phyloP scores from a whole-genome alignment of 805 yeast species.

The Saccharomycopsis guyanensis region DNA sequence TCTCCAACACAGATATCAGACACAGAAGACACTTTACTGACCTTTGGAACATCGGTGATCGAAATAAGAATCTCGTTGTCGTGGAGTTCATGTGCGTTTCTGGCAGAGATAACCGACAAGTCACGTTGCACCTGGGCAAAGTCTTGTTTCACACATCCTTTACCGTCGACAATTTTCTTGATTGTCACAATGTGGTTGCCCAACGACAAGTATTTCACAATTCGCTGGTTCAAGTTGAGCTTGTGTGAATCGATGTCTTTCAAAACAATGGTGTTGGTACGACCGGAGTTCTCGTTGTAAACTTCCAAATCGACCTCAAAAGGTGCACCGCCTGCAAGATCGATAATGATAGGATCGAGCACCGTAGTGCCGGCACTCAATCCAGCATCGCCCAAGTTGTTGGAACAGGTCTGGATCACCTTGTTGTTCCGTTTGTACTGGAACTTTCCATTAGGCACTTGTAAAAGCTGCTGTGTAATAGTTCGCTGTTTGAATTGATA shows the following conservation, averaged over 20 bases:
- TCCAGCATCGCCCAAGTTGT: slow-evolving; percentile 28
- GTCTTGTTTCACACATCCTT: slow-evolving; percentile 54
- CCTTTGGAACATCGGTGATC: slow-evolving; percentile 72
- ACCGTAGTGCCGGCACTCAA: slow-evolving; percentile 28
- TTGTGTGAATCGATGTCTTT: slow-evolving; percentile 33
- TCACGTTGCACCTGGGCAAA: slow-evolving; percentile 30
- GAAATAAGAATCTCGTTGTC: slow-evolving; percentile 42
- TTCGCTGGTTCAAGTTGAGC: slow-evolving; percentile 32
- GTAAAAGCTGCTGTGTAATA: slow-evolving; percentile 46
- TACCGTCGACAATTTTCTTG: slow-evolving; percentile 51
- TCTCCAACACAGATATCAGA: slow-evolving; percentile 87
- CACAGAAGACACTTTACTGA: slow-evolving; percentile 37
- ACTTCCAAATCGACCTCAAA: slow-evolving; percentile 50
- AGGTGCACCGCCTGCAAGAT: slow-evolving; percentile 55
- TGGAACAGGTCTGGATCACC: slow-evolving; percentile 43
- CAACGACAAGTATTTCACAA: slow-evolving; percentile 47
- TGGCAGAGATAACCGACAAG: slow-evolving; percentile 7
- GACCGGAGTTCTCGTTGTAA: slow-evolving; percentile 52
- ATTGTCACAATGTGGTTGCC: slow-evolving; percentile 66
- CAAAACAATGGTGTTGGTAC: slow-evolving; percentile 39
- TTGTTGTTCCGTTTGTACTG: slow-evolving; percentile 33
- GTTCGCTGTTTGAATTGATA: slow-evolving; percentile 29
- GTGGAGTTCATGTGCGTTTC: slow-evolving; percentile 7
- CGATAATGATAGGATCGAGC: slow-evolving; percentile 46
- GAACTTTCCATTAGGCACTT: slow-evolving; percentile 56